Conservation (phyloP, 306 rosid species). For the Purshia tridentata region DNA sequence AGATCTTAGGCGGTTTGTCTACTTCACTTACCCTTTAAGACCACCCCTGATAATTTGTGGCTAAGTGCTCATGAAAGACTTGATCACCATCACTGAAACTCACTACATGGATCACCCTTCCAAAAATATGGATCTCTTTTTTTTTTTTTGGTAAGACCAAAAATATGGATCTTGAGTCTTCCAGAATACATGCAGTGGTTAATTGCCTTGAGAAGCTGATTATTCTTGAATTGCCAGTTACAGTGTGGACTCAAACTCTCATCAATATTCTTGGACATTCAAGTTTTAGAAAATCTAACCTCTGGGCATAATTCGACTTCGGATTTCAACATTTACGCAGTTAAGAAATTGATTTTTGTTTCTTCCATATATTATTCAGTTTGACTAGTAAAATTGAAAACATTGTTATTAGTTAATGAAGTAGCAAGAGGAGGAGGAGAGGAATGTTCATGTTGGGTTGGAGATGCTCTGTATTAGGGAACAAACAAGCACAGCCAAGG, state of each 20-base stretch:
- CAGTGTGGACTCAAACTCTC: background rate
- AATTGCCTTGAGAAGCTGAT: background rate
- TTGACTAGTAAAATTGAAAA: background rate
- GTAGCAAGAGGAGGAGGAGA: background rate
- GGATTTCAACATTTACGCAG: background rate
- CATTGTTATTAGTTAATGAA: background rate
- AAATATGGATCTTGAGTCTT: no score
- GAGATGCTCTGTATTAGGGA: background rate
- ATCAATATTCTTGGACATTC: background rate
- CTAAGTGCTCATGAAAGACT: no score
- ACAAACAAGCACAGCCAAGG: background rate
- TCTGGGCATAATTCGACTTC: background rate
- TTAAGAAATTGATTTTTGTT: background rate
- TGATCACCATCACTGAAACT: no score
- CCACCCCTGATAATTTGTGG: no score
- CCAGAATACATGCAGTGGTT: background rate
- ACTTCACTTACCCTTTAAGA: no score
- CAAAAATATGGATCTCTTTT: no score
- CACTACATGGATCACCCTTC: no score
- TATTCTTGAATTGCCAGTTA: background rate
- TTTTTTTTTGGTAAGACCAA: no score
- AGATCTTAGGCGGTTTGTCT: no score
- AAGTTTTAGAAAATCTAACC: background rate
- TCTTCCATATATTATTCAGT: background rate
- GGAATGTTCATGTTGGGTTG: background rate